Percentiles rank a stretch among this genome's conserved stretches.
Conservation (phyloP, 805 yeast species). For the Metschnikowia gelsemii region DNA sequence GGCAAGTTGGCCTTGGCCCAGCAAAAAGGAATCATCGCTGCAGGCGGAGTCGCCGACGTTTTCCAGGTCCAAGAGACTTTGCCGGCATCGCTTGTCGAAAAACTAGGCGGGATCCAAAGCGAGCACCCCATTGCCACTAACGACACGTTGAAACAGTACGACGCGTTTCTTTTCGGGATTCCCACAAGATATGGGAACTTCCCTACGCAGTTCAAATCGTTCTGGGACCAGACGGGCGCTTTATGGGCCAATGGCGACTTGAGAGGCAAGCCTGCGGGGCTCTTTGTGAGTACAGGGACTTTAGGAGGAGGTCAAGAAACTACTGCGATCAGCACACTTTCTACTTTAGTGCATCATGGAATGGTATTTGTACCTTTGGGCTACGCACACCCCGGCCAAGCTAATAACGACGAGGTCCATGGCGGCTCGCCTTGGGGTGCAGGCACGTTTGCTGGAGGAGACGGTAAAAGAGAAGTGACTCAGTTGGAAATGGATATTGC, state of each 20-base stretch:
- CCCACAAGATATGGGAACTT: slow-evolving; percentile 78
- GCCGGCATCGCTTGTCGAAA: slow-evolving; percentile 51
- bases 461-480: slow-evolving; percentile 70
- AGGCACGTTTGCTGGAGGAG: slow-evolving; percentile 71
- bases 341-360: slow-evolving; percentile 73
- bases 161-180: slow-evolving; percentile 72
- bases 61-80: slow-evolving; percentile 78
- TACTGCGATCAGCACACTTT: slow-evolving; percentile 58
- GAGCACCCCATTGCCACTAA: slow-evolving; percentile 46
- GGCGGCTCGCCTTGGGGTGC: slow-evolving; percentile 91
- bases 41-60: slow-evolving; percentile 68
- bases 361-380: slow-evolving; percentile 77
- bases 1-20: slow-evolving; percentile 64
- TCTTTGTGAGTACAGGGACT: slow-evolving; percentile 69
- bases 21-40: slow-evolving; percentile 63
- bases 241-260: slow-evolving; percentile 72
- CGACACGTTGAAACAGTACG: slow-evolving; percentile 59
- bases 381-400: slow-evolving; percentile 56
- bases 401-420: slow-evolving; percentile 64
- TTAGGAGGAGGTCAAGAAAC: slow-evolving; percentile 80
- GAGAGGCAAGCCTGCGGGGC: slow-evolving; percentile 70
- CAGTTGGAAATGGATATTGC: slow-evolving; percentile 66
- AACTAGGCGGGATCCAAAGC: slow-evolving; percentile 55
- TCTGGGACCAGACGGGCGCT: slow-evolving; percentile 77
- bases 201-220: slow-evolving; percentile 74